phyloP scores from a whole-genome alignment of 352 stramenopile genomes.

The Pythium scleroteichum region DNA sequence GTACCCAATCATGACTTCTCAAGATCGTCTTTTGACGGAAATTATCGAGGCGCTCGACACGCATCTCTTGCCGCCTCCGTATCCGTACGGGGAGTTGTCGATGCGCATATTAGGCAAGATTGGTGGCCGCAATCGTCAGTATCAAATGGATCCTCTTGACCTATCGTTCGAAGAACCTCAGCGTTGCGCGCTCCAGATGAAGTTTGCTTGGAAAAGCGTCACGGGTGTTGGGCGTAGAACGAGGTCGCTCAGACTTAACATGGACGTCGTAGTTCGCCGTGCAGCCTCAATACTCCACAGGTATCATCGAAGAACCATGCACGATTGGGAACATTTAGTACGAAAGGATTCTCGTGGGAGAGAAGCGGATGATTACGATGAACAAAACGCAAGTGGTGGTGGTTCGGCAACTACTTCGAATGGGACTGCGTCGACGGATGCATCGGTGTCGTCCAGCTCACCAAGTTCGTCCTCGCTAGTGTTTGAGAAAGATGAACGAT shows the following conservation, averaged over 20 bases:
- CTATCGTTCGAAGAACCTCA: conserved; percentile 53
- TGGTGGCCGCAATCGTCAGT: conserved; percentile 91
- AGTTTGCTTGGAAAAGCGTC: conserved; percentile 42
- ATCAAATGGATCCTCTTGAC: conserved; percentile 83
- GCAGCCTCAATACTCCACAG: conserved; percentile 54
- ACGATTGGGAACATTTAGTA: conserved; percentile 53
- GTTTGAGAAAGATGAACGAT: conserved; percentile 88
- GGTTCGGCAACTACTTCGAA: background rate
- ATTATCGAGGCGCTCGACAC: conserved; percentile 96
- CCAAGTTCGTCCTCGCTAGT: conserved; percentile 34
- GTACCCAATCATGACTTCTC: conserved; percentile 92
- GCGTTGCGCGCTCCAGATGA: conserved; percentile 50
- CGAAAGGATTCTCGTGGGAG: conserved; percentile 64
- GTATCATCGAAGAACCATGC: conserved; percentile 54
- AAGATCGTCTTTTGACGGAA: conserved; percentile 89
- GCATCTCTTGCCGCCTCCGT: conserved; percentile 96
- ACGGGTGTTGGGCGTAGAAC: background rate
- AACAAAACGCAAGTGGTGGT: conserved; percentile 26
- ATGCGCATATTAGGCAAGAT: conserved; percentile 98
- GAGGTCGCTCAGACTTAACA: conserved; percentile 34
- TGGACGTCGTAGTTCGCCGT: conserved; percentile 55
- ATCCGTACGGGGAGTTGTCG: conserved; percentile 95
- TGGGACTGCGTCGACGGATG: background rate
- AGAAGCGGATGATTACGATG: conserved; percentile 70
- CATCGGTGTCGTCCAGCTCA: background rate